A percentile compares a stretch with the other conserved stretches of the same genome.
phyloP scores from a whole-genome alignment of 202 grass and related monocot species.

The Carex sylvatica region DNA sequence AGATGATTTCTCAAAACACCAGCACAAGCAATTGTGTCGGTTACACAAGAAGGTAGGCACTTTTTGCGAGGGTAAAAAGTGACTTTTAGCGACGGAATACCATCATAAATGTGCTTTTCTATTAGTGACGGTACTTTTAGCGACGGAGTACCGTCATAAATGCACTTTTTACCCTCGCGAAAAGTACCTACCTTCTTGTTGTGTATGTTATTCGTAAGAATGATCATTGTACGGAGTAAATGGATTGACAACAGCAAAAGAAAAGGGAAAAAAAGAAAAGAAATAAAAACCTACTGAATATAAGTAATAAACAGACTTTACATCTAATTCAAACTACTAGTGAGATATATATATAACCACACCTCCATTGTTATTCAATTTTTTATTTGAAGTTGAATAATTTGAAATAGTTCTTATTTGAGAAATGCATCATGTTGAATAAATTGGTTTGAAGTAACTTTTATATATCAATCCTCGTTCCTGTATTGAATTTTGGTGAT shows the following conservation, averaged over 20 bases:
- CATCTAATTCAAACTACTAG: too few relatives aligned
- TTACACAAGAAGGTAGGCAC: too few relatives aligned
- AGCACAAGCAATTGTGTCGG: not conserved
- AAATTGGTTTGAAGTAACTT: not conserved
- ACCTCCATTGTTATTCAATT: not conserved
- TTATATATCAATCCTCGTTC: not conserved
- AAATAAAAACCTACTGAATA: not conserved
- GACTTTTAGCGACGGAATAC: too few relatives aligned
- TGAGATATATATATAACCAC: not conserved
- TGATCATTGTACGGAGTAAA: not conserved
- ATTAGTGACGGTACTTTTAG: too few relatives aligned
- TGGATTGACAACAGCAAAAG: not conserved
- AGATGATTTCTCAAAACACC: slow-evolving; percentile 42
- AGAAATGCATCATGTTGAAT: not conserved
- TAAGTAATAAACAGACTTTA: too few relatives aligned
- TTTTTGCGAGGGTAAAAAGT: too few relatives aligned
- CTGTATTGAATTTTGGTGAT: not conserved
- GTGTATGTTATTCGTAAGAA: not conserved
- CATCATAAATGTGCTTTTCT: too few relatives aligned
- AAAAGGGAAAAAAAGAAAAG: not conserved
- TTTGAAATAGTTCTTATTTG: not conserved
- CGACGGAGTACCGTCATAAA: too few relatives aligned
- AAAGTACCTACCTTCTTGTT: too few relatives aligned
- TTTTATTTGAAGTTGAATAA: slow-evolving; percentile 4
- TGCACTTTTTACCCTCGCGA: too few relatives aligned